Evolutionary conservation across 1,139 yeast genomes (phyloP).

Genomic region (Yamadazyma siamensis): DNA sequence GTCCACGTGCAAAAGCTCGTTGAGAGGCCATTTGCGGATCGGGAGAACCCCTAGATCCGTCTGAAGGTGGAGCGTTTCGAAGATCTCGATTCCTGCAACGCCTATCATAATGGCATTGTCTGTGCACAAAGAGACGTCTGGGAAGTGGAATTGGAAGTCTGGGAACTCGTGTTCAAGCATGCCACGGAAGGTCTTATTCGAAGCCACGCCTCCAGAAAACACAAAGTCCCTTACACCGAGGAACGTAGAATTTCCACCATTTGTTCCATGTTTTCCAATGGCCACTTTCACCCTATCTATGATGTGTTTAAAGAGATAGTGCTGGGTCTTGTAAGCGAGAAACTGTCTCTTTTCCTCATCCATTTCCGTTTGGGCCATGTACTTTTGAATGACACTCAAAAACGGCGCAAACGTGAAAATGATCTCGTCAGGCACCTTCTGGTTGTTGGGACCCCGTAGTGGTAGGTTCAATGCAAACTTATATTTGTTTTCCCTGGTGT

Average conservation of each 20-base stretch:
- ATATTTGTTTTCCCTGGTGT: conserved; percentile 25
- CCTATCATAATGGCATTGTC: conserved; percentile 98
- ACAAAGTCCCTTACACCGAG: conserved; percentile 55
- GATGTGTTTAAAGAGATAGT: conserved; percentile 67
- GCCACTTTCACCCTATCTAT: conserved; percentile 60
- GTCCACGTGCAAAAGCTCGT: conserved; percentile 41
- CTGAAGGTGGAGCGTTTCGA: conserved; percentile 47
- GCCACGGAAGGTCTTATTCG: conserved; percentile 58
- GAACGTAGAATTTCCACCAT: conserved; percentile 31
- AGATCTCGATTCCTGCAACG: conserved; percentile 90
- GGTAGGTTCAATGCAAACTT: conserved; percentile 30
- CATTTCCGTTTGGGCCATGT: conserved; percentile 15
- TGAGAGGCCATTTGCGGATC: conserved; percentile 72
- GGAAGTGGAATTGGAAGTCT: conserved; percentile 48
- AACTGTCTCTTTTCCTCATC: conserved; percentile 26
- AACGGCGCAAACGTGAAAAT: conserved; percentile 80
- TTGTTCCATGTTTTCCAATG: conserved; percentile 31
- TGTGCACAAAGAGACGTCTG: conserved; percentile 73
- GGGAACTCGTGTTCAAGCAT: conserved; percentile 17
- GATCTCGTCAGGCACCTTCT: conserved; percentile 25
- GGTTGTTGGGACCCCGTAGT: conserved; percentile 29
- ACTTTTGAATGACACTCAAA: conserved; percentile 50
- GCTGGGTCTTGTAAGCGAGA: conserved; percentile 64
- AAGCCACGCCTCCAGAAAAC: conserved; percentile 93
- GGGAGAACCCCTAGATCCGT: conserved; percentile 57